phyloP scores from a whole-genome alignment of 192 early-diverging fungal species.

The Rhizophagus clarus region DNA sequence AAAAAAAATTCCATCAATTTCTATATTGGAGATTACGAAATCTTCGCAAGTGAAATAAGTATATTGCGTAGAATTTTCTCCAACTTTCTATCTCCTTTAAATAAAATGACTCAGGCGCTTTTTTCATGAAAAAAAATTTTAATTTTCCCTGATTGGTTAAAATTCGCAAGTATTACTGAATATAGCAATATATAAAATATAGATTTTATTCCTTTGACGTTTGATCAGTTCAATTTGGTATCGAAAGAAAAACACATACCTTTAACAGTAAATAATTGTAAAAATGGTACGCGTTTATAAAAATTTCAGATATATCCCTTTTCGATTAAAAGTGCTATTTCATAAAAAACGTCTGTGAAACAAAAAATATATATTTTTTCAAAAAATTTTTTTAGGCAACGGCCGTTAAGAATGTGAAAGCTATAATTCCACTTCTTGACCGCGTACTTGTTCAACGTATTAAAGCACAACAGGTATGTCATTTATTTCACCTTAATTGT shows the following conservation, averaged over 20 bases:
- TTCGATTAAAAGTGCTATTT: not conserved
- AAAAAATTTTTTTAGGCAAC: conserved; percentile 31
- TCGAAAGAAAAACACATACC: not conserved
- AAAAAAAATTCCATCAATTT: conserved; percentile 27
- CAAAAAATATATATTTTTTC: not conserved
- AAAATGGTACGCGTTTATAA: conserved; percentile 22
- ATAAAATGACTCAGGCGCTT: not conserved
- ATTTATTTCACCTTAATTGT: not conserved
- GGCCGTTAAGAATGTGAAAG: conserved; percentile 59
- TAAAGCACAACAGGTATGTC: conserved; percentile 80
- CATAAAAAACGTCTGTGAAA: not conserved
- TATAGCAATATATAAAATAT: not conserved
- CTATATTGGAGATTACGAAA: not conserved
- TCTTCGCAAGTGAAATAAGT: not conserved
- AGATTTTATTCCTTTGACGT: too few relatives aligned
- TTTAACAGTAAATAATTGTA: not conserved
- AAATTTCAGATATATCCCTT: not conserved
- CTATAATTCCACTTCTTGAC: conserved; percentile 96
- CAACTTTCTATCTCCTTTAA: not conserved
- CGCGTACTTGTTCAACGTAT: conserved; percentile 96
- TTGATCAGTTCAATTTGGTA: not conserved
- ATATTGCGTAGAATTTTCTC: not conserved
- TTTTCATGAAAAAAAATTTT: too few relatives aligned
- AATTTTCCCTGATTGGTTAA: not conserved
- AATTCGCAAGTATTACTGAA: not conserved